phyloP scores from a whole-genome alignment of 2,329 filamentous ascomycete species.

The Pseudogymnoascus sp. region DNA sequence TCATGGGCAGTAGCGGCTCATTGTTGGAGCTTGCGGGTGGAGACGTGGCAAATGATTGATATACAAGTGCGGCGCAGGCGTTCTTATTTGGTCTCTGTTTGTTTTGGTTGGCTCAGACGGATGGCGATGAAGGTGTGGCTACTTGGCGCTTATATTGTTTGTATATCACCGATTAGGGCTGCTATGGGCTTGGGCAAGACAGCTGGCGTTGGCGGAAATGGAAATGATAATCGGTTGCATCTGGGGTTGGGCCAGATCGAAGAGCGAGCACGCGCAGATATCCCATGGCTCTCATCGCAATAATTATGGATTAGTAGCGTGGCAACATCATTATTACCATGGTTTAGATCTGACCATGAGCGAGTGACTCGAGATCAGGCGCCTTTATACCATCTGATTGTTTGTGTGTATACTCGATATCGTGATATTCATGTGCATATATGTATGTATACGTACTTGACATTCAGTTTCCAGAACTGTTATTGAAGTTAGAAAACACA shows the following conservation, averaged over 20 bases:
- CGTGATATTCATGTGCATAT: background rate
- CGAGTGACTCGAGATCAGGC: background rate
- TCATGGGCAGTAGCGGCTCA: background rate
- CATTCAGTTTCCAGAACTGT: background rate
- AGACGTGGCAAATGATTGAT: background rate
- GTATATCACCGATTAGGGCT: conserved; percentile 7
- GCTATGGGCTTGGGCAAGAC: conserved; percentile 5
- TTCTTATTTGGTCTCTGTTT: conserved; percentile 5
- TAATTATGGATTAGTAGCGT: conserved; percentile 5
- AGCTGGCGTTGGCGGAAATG: conserved; percentile 4
- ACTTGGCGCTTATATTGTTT: conserved; percentile 7
- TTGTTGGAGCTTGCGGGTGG: background rate
- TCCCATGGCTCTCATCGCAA: background rate
- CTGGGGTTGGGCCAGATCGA: background rate
- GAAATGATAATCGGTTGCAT: conserved; percentile 1
- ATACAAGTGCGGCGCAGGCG: conserved; percentile 3
- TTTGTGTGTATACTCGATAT: background rate
- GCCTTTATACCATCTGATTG: conserved; percentile 4
- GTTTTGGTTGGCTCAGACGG: conserved; percentile 2
- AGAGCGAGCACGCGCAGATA: background rate
- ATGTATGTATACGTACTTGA: background rate
- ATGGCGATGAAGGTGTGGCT: conserved; percentile 3
- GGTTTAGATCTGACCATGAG: background rate
- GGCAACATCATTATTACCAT: background rate
- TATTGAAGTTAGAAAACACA: background rate